Evolutionary conservation across 176 grass and related monocot genomes (phyloP).

Genomic region (Avena eriantha): DNA sequence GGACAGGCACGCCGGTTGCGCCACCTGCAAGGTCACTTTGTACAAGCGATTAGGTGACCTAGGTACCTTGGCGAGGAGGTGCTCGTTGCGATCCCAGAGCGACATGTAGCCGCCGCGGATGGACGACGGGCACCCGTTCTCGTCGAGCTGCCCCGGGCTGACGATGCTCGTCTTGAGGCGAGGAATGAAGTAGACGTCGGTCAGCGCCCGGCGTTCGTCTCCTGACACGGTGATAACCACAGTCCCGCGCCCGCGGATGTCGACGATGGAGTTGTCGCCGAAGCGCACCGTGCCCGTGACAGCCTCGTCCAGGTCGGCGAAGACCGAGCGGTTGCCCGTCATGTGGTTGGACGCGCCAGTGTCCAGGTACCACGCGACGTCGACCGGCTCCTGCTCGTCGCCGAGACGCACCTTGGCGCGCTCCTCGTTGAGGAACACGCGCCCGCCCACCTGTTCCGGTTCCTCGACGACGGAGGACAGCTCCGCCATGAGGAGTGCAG

Average conservation of each 20-base stretch:
- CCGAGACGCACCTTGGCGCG: too few relatives aligned
- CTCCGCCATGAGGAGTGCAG: not conserved
- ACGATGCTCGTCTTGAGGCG: too few relatives aligned
- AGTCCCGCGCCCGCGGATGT: not conserved
- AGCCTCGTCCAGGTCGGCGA: not conserved
- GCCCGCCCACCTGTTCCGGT: too few relatives aligned
- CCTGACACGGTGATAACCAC: not conserved
- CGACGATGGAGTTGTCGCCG: not conserved
- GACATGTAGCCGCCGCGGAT: not conserved
- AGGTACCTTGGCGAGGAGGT: not conserved
- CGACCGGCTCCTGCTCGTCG: too few relatives aligned
- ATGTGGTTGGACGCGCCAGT: not conserved
- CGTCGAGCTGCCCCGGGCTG: too few relatives aligned
- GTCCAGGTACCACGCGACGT: too few relatives aligned
- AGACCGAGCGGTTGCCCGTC: not conserved
- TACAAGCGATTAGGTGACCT: not conserved
- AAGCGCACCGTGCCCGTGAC: not conserved
- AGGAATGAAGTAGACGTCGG: too few relatives aligned
- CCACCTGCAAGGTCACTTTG: not conserved
- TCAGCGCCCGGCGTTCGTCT: too few relatives aligned
- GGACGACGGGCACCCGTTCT: too few relatives aligned
- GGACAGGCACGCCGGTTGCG: not conserved
- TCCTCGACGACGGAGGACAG: rapidly evolving
- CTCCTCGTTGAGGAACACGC: not conserved
- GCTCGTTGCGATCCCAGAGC: too few relatives aligned